These are phyloP conservation scores for Neoboletus magnificus DNA, from an alignment of 768 basidiomycete species.

Conservation along the genomic window DNA sequence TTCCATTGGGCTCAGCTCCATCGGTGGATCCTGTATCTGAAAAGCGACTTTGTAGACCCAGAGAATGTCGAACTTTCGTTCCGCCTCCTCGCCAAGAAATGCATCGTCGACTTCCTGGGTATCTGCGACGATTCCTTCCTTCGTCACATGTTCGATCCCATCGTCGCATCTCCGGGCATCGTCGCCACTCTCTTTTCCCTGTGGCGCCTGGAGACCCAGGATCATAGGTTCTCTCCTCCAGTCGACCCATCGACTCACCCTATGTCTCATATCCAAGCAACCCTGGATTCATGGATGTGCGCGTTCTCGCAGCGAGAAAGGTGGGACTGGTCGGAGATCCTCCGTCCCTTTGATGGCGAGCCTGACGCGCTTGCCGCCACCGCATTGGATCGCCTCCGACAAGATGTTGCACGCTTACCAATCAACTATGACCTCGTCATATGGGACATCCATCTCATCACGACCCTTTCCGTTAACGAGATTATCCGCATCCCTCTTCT, in stretches of 20 bases:
- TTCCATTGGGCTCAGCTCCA: slow-evolving; percentile 19
- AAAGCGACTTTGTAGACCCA: slow-evolving; percentile 20
- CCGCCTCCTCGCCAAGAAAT: slow-evolving; percentile 20
- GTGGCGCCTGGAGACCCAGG: slow-evolving; percentile 26
- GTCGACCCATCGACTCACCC: slow-evolving; percentile 4
- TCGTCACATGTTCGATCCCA: slow-evolving; percentile 13
- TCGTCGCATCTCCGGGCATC: slow-evolving; percentile 19
- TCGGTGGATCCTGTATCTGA: slow-evolving; percentile 27
- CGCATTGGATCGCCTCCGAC: slow-evolving; percentile 24
- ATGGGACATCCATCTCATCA: slow-evolving; percentile 32
- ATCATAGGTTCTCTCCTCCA: slow-evolving; percentile 15
- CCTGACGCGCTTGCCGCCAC: slow-evolving; percentile 18
- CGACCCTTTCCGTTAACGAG: slow-evolving; percentile 23
- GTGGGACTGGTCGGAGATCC: slow-evolving; percentile 29
- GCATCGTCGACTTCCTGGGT: slow-evolving; percentile 21
- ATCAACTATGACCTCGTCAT: slow-evolving; percentile 26
- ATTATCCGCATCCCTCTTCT: slow-evolving; percentile 24
- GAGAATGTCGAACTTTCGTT: slow-evolving; percentile 17
- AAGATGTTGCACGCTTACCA: slow-evolving; percentile 18
- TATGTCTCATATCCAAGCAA: slow-evolving; percentile 8
- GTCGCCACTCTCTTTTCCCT: slow-evolving; percentile 22
- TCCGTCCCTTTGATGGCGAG: slow-evolving; percentile 21
- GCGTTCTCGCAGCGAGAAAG: slow-evolving; percentile 19
- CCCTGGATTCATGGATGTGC: slow-evolving; percentile 29
- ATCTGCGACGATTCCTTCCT: slow-evolving; percentile 16